These are phyloP conservation scores for Pseudophaeomoniella oleicola DNA, from an alignment of 2,329 filamentous ascomycete species.

Conservation along the genomic window DNA sequence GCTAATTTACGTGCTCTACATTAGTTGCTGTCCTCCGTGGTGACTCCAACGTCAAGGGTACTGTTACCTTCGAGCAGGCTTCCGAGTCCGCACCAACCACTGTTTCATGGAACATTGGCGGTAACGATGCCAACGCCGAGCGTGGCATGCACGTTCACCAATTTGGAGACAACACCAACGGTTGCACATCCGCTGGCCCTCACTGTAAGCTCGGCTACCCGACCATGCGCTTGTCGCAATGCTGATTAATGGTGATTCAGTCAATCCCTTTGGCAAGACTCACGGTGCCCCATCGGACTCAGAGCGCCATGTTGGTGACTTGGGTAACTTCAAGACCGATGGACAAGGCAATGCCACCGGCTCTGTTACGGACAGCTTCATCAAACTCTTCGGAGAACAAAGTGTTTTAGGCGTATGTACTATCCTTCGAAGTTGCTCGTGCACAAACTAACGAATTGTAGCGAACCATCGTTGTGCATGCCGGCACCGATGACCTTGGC, in stretches of 20 bases:
- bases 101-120: constrained; percentile 82
- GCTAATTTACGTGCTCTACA: constrained; percentile 7
- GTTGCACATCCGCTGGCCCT: constrained; percentile 94
- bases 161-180: constrained; percentile 99
- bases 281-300: constrained; percentile 78
- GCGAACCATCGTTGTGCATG: constrained; percentile 92
- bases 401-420: constrained; percentile 74
- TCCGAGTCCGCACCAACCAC: constrained; percentile 69
- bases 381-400: constrained; percentile 94
- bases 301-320: constrained; percentile 86
- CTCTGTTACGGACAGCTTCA: constrained; percentile 59
- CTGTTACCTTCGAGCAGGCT: constrained; percentile 87
- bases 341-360: constrained; percentile 81
- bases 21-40: constrained; percentile 95
- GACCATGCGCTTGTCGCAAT: neutral
- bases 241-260: constrained; percentile 28
- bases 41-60: constrained; percentile 90
- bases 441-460: constrained; percentile 21
- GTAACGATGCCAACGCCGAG: constrained; percentile 88
- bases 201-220: constrained; percentile 56
- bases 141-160: constrained; percentile 98
- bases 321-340: constrained; percentile 96
- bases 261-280: constrained; percentile 88
- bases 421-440: neutral
- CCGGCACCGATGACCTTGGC: constrained; percentile 91